These are phyloP conservation scores for Fusarium sp. DNA, from an alignment of 2,329 filamentous ascomycete species.

Conservation along the genomic window DNA sequence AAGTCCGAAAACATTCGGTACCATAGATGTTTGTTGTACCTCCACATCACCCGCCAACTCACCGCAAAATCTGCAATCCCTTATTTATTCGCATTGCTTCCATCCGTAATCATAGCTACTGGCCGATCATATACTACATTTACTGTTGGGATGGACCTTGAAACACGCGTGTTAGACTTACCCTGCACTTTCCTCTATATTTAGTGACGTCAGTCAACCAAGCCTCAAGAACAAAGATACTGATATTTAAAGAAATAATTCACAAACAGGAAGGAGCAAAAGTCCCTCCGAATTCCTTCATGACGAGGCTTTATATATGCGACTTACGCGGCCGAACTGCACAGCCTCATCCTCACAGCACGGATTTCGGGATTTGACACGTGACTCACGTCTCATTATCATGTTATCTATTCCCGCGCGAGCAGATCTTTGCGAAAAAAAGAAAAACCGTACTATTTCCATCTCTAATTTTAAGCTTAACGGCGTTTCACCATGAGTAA, in stretches of 20 bases:
- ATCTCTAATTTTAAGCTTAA: background rate
- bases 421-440: background rate
- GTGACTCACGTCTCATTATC: background rate
- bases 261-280: background rate
- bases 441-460: too few species aligned
- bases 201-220: background rate
- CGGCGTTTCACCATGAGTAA: constrained; percentile 11
- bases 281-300: too few species aligned
- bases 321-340: constrained; percentile 2
- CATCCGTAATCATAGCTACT: background rate
- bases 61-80: too few species aligned
- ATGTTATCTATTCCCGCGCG: background rate
- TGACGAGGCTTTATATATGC: background rate
- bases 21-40: fast-evolving
- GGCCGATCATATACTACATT: background rate
- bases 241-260: background rate
- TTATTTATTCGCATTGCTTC: background rate
- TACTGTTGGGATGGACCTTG: background rate
- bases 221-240: background rate
- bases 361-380: background rate
- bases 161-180: background rate
- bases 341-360: constrained; percentile 1
- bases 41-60: background rate
- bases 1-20: background rate
- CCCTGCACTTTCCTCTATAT: background rate